phyloP scores from a whole-genome alignment of 176 grass and related monocot genomes.

The Avena atlantica region DNA sequence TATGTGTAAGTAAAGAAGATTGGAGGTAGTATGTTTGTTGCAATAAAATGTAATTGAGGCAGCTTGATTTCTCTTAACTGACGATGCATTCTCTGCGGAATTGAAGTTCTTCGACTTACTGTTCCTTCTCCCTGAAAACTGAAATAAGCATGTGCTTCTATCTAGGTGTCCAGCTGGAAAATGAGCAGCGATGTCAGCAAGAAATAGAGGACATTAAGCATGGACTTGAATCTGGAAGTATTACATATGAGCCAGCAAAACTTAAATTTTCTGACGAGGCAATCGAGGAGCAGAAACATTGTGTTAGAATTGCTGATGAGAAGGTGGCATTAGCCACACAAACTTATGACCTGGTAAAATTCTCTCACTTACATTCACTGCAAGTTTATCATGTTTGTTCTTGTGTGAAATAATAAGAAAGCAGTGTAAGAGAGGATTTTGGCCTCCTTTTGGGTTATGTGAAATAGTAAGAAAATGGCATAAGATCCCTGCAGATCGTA shows the following conservation, averaged over 20 bases:
- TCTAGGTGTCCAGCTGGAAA: slow-evolving; percentile 79
- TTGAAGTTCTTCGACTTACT: too few species aligned
- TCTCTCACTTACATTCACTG: slow-evolving; percentile 19
- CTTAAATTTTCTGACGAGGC: slow-evolving; percentile 96
- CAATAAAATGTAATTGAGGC: slow-evolving; percentile 20
- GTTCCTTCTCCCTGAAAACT: too few species aligned
- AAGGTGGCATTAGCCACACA: slow-evolving; percentile 97
- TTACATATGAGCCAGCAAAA: slow-evolving; percentile 70
- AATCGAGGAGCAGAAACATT: slow-evolving; percentile 89
- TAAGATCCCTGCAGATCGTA: neutral
- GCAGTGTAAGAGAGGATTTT: neutral
- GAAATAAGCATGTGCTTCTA: slow-evolving; percentile 24
- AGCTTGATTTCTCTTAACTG: slow-evolving; percentile 31
- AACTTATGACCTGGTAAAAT: slow-evolving; percentile 95
- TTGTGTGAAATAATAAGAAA: slow-evolving; percentile 21
- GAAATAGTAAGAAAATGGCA: slow-evolving; percentile 2
- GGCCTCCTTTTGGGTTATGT: slow-evolving; percentile 8
- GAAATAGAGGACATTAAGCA: slow-evolving; percentile 90
- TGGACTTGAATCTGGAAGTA: slow-evolving; percentile 82
- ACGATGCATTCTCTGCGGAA: too few species aligned
- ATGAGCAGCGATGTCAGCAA: slow-evolving; percentile 94
- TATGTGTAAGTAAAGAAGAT: neutral
- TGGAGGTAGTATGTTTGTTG: slow-evolving; percentile 21
- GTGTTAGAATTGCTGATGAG: slow-evolving; percentile 97
- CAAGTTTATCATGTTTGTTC: slow-evolving; percentile 17